Percentiles rank a stretch among this genome's conserved stretches.
phyloP scores from a whole-genome alignment of 306 rosid genomes.

The Dryas drummondii region DNA sequence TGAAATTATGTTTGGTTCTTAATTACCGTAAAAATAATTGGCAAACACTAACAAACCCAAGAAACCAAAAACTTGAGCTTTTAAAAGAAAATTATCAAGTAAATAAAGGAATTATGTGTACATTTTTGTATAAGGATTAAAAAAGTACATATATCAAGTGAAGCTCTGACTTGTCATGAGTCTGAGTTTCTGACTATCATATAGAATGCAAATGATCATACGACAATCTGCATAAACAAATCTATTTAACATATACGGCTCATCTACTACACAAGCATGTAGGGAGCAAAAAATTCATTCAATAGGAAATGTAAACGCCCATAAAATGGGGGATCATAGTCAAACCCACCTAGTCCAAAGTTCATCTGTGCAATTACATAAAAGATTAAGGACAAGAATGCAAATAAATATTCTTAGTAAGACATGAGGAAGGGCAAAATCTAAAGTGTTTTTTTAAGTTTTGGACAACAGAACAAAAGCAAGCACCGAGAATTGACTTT shows the following conservation, averaged over 20 bases:
- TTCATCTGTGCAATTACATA: background rate
- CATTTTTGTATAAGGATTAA: background rate
- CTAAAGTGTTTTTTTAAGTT: background rate
- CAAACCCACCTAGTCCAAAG: background rate
- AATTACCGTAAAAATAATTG: background rate
- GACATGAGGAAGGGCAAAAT: background rate
- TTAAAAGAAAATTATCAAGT: background rate
- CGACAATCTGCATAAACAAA: background rate
- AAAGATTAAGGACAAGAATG: conserved; percentile 3
- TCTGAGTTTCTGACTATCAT: too few species aligned
- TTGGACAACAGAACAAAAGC: conserved; percentile 15
- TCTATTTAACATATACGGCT: background rate
- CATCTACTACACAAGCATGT: background rate
- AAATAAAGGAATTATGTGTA: background rate
- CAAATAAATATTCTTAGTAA: background rate
- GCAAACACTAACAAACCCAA: background rate
- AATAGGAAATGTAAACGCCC: background rate
- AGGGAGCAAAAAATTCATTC: background rate
- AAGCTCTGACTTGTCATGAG: background rate
- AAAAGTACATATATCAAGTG: background rate
- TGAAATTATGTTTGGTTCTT: background rate
- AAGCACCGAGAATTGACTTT: conserved; percentile 26
- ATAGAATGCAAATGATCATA: background rate
- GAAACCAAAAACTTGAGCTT: background rate
- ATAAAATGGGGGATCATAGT: background rate